Base-by-base conservation (phyloP, 352 stramenopile genomes). In the Globisporangium canariense region DNA sequence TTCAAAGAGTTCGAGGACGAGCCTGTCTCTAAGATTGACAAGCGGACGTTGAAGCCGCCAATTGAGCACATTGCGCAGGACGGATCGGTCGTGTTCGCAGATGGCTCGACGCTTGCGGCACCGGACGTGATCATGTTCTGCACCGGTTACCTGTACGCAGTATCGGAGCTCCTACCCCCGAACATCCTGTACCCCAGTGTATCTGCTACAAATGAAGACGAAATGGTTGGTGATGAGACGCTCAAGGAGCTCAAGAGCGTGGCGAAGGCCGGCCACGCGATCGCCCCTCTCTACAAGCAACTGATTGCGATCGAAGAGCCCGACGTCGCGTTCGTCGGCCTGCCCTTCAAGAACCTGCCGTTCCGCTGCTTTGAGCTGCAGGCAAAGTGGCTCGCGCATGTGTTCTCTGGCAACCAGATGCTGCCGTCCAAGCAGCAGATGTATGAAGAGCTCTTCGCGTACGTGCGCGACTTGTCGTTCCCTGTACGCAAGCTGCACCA, bases 351-450 rank as follows among this genome's bases (percentile, higher is more conserved):
- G 65, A 91, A 91, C 41, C 62, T 94, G 40, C 85, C 83, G n/a
- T 94, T 94, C 47, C 62, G 86, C 2, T 92, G 75, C 64, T 94
- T 92, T 58, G 81, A 92, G 65, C 66, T 92, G n/a, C 85, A 94
- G 64, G 72, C 71, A 60, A 83, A 83, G 62, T 92, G 83, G 85
- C 73, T 85, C 22, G 76, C 80, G 1, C 68, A 66, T 5, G 81
- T 94, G 18, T 94, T 90, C 64, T 51, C 53, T 41, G 77, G 74
- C 7, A 67, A 57, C 2, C 45, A 49, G 14, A 2, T 62, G 22
- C 72, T 94, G 40, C 81, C 85, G 13, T 75, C 81, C 18, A 87
- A 87, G 58, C 68, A 88, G 54, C 69, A 80, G 16, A 92, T 94
- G 85, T 90, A 90, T 52, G 68, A 77, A 10, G 70, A 84, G 38